Evolutionary conservation across 2,329 filamentous ascomycete genomes (phyloP), one percentile per base, ranked within the genome.

Genomic region (Fusarium chuoi): DNA sequence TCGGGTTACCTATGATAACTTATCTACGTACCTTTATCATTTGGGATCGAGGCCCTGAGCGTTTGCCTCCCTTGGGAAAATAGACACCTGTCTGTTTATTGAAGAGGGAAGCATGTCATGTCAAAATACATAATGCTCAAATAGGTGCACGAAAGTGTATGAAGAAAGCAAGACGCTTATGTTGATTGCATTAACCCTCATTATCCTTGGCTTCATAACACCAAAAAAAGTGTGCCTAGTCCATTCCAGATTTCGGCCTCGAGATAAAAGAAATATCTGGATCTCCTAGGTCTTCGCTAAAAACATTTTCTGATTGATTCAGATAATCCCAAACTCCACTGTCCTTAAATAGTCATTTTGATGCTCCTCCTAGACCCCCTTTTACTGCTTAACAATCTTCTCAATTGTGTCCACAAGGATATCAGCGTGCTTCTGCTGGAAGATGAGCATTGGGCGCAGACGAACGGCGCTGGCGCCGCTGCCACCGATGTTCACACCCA

Each of bases 391-490:
- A 75, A 91, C 88, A 75, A 95, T 86, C 87, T 93, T 94, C 87
- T 97, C 94, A 75, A 97, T 80, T 30, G 88, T 89, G 77, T 94
- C 94, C 55, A 97, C 83, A 77, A 98, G 85, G 68, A 98, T 91
- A 84, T 98, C 94, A 28, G 93, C 95, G 83, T 98, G 96, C 81
- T 93, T 90, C 88, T 94, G 90, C 89, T 98, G 93, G 87, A 98
- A 96, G 79, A 95, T 92, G 77, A 98, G 85, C 95, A 98, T 98
- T 48, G 95, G 95, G 78, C 95, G 87, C 81, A 98, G 85, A 57
- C 95, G 87, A 18, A 98, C 93, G 35, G 95, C 94, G 61, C 79
- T 86, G 79, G 88, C 87, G 20, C 95, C 95, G 77, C 91, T 92
- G 58, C 95, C 95, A 70, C 95, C 95, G 81, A 98, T 93, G 85